Evolutionary conservation across 148 eudicot genomes (phyloP), one percentile per base, ranked within the genome.

Genomic region (Dianthus caryophyllus): DNA sequence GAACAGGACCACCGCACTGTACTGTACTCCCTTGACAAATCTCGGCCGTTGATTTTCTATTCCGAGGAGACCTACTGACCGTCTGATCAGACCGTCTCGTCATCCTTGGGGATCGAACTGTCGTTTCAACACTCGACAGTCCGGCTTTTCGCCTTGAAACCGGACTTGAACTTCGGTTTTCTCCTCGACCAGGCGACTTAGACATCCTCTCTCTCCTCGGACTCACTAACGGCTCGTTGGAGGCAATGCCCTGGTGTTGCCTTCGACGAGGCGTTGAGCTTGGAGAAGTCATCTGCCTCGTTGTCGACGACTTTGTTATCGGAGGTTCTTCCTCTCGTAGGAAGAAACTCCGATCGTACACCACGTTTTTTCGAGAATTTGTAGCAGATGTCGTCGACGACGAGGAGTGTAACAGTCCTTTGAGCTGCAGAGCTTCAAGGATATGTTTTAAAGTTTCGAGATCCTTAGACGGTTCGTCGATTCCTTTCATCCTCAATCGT

Each of bases 381-480:
- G 58, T 1, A 17, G 60, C 21, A 0, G 83, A 72, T 0, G 90
- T 76, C 75, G 64, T 12, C 7, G 78, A 73, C 1, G 89, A 80
- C 7, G 78, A 73, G 2, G 89, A 80, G 76, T 86, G 97, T 0
- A 95, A 75, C 4, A 95, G 82, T 13, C 97, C 99, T 81, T 95
- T 90, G 18, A 95, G 82, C 51, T 95, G 99, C 41, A 91, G 62
- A 48, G 96, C 96, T 71, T 95, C 97, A 13, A 95, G 88, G 43
- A 90, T 88, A 41, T 95, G 90, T 56, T 87, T 95, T 59, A 90
- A 65, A 13, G 96, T 87, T 49, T 87, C 93, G 2, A 87, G 78
- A 88, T 95, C 97, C 38, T 78, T 85, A 0, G 85, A 75, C 0
- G 85, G 87, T 27, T 95, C 91, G 13, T 90, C 96, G 30, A 88